Evolutionary conservation across 805 yeast species (phyloP).

Genomic region (Nakazawaea holstii): DNA sequence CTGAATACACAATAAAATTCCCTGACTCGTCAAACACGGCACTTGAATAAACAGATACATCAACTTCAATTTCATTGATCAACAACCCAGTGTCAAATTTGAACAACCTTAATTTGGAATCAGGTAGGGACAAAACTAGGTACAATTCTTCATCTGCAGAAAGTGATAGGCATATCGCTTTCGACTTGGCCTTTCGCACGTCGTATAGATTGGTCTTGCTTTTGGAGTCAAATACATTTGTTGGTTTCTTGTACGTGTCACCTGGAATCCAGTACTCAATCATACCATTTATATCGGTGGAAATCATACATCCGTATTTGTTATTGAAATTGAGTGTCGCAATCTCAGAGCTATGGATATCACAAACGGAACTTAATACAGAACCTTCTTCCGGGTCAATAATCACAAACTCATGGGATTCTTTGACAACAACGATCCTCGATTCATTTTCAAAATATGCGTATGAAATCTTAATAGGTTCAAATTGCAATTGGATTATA

Average conservation of each 20-base stretch:
- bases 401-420: slow-evolving; percentile 15
- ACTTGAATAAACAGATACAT: slow-evolving; percentile 8
- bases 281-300: slow-evolving; percentile 26
- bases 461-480: slow-evolving; percentile 21
- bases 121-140: slow-evolving; percentile 26
- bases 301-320: slow-evolving; percentile 20
- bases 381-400: slow-evolving; percentile 16
- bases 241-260: slow-evolving; percentile 10
- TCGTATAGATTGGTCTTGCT: slow-evolving; percentile 33
- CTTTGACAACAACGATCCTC: slow-evolving; percentile 13
- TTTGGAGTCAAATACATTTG: slow-evolving; percentile 26
- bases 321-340: slow-evolving; percentile 18
- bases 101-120: slow-evolving; percentile 26
- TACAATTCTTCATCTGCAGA: slow-evolving; percentile 23
- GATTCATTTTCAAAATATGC: slow-evolving; percentile 10
- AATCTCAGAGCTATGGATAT: slow-evolving; percentile 21
- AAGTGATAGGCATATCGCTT: slow-evolving; percentile 17
- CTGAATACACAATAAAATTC: slow-evolving; percentile 22
- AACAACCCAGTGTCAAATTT: slow-evolving; percentile 28
- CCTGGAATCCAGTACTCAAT: slow-evolving; percentile 30
- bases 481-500: slow-evolving; percentile 21
- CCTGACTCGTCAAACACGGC: slow-evolving; percentile 25
- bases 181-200: slow-evolving; percentile 26
- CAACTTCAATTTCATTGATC: slow-evolving; percentile 18
- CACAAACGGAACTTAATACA: slow-evolving; percentile 10